Evolutionary conservation across 305 asterid species (phyloP).

Genomic region (Fraxinus latifolia): DNA sequence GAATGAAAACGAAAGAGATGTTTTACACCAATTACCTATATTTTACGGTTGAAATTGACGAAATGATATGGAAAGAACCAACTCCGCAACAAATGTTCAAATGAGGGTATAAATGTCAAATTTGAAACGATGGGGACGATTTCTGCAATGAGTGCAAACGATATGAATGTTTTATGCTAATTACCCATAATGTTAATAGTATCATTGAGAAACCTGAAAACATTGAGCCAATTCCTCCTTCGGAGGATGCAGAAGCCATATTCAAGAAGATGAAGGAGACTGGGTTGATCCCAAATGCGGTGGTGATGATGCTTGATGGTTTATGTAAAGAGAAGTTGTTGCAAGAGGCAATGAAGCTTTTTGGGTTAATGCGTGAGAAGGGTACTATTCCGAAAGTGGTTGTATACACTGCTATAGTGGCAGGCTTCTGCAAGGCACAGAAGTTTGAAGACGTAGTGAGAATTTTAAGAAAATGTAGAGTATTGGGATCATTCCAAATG

Average conservation of each 20-base stretch:
- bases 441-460: slow-evolving; percentile 68
- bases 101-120: too few species aligned
- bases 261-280: slow-evolving; percentile 85
- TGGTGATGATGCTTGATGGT: slow-evolving; percentile 94
- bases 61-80: too few species aligned
- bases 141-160: too few species aligned
- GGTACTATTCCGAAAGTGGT: slow-evolving; percentile 82
- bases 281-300: slow-evolving; percentile 84
- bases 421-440: slow-evolving; percentile 73
- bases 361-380: slow-evolving; percentile 75
- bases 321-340: slow-evolving; percentile 81
- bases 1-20: too few species aligned
- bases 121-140: too few species aligned
- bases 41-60: too few species aligned
- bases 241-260: slow-evolving; percentile 72
- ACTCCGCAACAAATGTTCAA: too few species aligned
- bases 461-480: slow-evolving; percentile 68
- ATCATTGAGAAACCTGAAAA: slow-evolving; percentile 20
- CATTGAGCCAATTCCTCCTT: slow-evolving; percentile 34
- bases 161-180: too few species aligned
- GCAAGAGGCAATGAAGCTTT: slow-evolving; percentile 80
- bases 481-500: slow-evolving; percentile 59
- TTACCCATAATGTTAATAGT: background rate
- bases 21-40: too few species aligned
- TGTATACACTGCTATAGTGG: slow-evolving; percentile 77